Percentiles rank a stretch among this genome's conserved stretches.
Conservation (phyloP, 345 rosid species). For the Citrus reticulata region DNA sequence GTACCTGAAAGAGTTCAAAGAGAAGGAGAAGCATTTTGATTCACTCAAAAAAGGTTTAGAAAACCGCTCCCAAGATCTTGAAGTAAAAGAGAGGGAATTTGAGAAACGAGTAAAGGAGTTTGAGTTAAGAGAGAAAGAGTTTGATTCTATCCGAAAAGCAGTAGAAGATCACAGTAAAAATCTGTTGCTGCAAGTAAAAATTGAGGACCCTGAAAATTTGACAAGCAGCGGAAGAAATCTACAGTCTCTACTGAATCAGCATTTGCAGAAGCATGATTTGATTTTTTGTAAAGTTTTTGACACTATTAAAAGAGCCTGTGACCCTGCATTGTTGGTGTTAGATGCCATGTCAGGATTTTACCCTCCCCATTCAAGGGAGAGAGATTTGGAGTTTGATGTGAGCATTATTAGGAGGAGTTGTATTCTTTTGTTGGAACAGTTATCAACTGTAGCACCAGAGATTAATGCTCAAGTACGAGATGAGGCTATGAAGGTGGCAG, state of each 20-base stretch:
- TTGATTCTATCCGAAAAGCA: background rate
- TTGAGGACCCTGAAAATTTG: slow-evolving; percentile 27
- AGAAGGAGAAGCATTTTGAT: slow-evolving; percentile 22
- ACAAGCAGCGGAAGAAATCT: slow-evolving; percentile 31
- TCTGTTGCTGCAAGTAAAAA: slow-evolving; percentile 28
- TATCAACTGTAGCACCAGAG: slow-evolving; percentile 12
- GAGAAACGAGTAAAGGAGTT: slow-evolving; percentile 17
- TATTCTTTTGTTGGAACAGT: no score
- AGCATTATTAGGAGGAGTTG: no score
- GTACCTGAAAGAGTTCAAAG: slow-evolving; percentile 13
- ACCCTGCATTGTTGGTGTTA: slow-evolving; percentile 30
- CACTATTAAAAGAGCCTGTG: slow-evolving; percentile 26
- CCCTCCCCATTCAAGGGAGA: no score
- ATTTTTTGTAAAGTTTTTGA: slow-evolving; percentile 22
- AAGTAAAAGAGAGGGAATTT: slow-evolving; percentile 15
- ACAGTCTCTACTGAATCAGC: slow-evolving; percentile 46
- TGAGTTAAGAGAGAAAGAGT: slow-evolving; percentile 18
- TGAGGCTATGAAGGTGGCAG: slow-evolving; percentile 26
- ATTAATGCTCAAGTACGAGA: slow-evolving; percentile 19
- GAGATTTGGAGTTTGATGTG: no score
- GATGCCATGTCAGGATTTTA: no score
- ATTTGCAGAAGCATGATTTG: slow-evolving; percentile 24
- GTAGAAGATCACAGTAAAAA: slow-evolving; percentile 8
- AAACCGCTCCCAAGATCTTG: slow-evolving; percentile 13
- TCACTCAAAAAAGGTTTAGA: slow-evolving; percentile 1